These are phyloP conservation scores for Breynia disticha DNA, from an alignment of 441 rosid species.

Conservation along the genomic window DNA sequence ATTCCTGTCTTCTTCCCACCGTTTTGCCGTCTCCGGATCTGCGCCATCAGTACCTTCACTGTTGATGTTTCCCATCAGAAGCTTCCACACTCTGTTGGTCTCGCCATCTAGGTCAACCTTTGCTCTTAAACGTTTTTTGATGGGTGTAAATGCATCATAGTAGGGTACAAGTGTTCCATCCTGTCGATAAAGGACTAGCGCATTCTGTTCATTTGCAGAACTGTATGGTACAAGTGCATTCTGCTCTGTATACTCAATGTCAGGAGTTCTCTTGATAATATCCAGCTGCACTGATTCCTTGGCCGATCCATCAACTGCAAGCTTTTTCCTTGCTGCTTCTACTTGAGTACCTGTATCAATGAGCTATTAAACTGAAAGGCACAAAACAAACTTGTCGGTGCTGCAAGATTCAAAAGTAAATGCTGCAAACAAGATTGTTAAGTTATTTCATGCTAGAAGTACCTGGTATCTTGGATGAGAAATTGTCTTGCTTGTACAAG, in stretches of 20 bases:
- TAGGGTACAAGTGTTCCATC: constrained; percentile 53
- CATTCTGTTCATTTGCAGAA: constrained; percentile 28
- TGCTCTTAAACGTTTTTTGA: constrained; percentile 55
- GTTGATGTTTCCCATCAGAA: constrained; percentile 60
- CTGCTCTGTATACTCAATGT: constrained; percentile 20
- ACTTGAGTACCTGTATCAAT: constrained; percentile 42
- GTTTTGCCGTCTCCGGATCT: constrained; percentile 47
- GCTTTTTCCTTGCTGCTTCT: constrained; percentile 19
- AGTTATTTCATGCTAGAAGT: constrained; percentile 15
- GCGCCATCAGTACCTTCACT: constrained; percentile 42
- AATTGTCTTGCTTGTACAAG: constrained; percentile 22
- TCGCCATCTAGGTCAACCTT: constrained; percentile 88
- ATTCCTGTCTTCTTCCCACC: constrained; percentile 89
- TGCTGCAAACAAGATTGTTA: not conserved
- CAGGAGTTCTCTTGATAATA: constrained; percentile 28
- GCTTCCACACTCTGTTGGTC: constrained; percentile 77
- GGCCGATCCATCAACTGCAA: constrained; percentile 34
- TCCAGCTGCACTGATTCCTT: constrained; percentile 32
- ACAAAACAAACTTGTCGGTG: constrained; percentile 5
- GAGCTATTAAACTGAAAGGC: constrained; percentile 13
- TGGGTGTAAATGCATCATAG: constrained; percentile 23
- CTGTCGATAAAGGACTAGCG: constrained; percentile 41
- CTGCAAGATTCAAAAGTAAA: constrained; percentile 1
- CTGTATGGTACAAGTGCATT: constrained; percentile 46
- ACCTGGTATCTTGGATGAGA: constrained; percentile 36